phyloP scores from a whole-genome alignment of 768 basidiomycete genomes.

The Pleurotus djamor region DNA sequence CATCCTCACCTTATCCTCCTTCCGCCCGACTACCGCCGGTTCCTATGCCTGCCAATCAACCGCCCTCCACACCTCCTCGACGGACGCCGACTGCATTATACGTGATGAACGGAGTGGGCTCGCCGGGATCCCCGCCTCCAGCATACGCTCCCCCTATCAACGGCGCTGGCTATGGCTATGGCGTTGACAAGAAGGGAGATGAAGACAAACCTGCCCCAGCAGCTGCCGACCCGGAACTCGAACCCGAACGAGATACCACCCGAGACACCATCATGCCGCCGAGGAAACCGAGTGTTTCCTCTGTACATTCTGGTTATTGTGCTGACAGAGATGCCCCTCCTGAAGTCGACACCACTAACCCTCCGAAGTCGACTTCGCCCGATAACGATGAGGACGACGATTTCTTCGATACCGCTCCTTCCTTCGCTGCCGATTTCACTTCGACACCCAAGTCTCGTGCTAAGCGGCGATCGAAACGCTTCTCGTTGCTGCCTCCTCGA shows the following conservation, averaged over 20 bases:
- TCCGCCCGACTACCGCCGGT: conserved; percentile 3
- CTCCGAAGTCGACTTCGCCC: not conserved
- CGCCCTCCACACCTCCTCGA: conserved; percentile 21
- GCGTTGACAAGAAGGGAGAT: not conserved
- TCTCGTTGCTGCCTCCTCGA: conserved; percentile 43
- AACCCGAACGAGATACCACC: not conserved
- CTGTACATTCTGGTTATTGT: not conserved
- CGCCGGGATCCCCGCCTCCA: conserved; percentile 6
- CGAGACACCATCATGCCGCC: conserved; percentile 1
- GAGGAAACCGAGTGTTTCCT: conserved; percentile 2
- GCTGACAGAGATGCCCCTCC: conserved; percentile 3
- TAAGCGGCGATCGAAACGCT: conserved; percentile 16
- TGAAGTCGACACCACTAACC: not conserved
- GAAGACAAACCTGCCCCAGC: not conserved
- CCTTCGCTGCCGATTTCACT: not conserved
- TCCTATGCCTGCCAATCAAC: conserved; percentile 16
- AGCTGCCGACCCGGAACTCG: not conserved
- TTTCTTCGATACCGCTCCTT: not conserved
- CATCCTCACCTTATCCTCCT: conserved; percentile 6
- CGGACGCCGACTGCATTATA: conserved; percentile 15
- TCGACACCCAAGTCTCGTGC: not conserved
- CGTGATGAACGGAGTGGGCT: conserved; percentile 2
- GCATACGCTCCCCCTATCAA: not conserved
- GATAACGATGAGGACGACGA: not conserved
- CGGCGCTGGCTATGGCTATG: not conserved